Evolutionary conservation across 805 yeast genomes (phyloP).

Genomic region (Yarrowia deformans): DNA sequence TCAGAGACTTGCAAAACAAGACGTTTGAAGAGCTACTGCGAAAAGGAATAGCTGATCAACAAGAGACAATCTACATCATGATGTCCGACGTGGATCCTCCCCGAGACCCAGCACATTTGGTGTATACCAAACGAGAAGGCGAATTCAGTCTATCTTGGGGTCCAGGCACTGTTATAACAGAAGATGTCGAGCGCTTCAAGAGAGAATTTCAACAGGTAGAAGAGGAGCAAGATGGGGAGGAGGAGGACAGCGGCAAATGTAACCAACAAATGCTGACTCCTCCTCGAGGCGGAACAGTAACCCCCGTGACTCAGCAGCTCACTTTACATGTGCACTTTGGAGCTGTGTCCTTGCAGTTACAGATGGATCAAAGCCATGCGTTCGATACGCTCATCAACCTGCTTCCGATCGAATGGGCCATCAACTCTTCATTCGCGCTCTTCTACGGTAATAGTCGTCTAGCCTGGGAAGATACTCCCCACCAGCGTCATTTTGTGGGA

Average conservation of each 20-base stretch:
- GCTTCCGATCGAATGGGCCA: neutral
- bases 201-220: slow-evolving; percentile 1
- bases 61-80: slow-evolving; percentile 1
- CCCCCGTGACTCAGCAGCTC: neutral
- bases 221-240: neutral
- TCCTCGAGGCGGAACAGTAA: neutral
- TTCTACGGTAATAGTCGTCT: neutral
- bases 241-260: neutral
- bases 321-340: neutral
- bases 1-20: slow-evolving; percentile 5
- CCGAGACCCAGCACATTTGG: neutral
- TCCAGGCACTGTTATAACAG: neutral
- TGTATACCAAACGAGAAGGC: neutral
- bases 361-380: neutral
- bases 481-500: neutral
- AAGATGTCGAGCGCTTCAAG: neutral
- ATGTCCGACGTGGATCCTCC: neutral
- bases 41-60: neutral
- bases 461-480: neutral
- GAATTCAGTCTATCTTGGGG: neutral
- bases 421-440: neutral
- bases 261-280: neutral
- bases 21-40: neutral
- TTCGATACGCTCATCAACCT: neutral
- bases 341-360: neutral